Evolutionary conservation across 2,329 filamentous ascomycete genomes (phyloP), one percentile per base, ranked within the genome.

Genomic region (Fusarium goolgardi): DNA sequence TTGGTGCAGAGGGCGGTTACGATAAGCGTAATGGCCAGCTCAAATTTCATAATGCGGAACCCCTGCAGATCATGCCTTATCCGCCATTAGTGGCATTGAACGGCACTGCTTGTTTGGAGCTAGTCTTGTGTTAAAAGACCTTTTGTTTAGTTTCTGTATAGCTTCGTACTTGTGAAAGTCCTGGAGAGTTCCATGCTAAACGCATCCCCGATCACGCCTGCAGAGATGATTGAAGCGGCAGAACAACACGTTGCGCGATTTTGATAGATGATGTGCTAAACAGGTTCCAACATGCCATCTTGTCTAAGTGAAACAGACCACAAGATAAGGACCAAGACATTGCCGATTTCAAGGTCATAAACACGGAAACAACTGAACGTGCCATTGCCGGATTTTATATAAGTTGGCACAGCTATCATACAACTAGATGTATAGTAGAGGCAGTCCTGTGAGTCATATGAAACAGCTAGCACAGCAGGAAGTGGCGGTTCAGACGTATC

Each of bases 41-140:
- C 29, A 40, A 32, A 58, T 63, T 63, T 27, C 44, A 50, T 39
- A 20, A 44, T 49, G 49, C 59, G 59, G 59, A 63, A 63, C 51
- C 44, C 60, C 32, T 63, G 60, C 60, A 63, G 60, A 63, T 63
- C 60, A 63, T 49, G 20, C 51, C 59, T 57, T 50, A 63, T 63
- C 27, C 39, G 32, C 23, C n/a, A 11, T 13, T 63, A 57, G 59
- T 32, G 25, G 15, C 32, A 41, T 2, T 41, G 7, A 10, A 18
- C 10, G 56, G 32, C n/a, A 54, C 35, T 40, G 27, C 37, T 40
- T n/a, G n/a, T 47, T 53, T 32, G 20, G 39, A 31, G 20, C 29
- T 34, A 35, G 55, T 41, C 35, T 13, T 41, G 11, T 29, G 13
- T 13, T 16, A 49, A 31, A 23, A 31, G 49, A 52, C 25, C 49